Percentiles rank a stretch among this genome's conserved stretches.
Evolutionary conservation across 2,329 filamentous ascomycete species (phyloP).

Genomic region (Thelonectria discophora): DNA sequence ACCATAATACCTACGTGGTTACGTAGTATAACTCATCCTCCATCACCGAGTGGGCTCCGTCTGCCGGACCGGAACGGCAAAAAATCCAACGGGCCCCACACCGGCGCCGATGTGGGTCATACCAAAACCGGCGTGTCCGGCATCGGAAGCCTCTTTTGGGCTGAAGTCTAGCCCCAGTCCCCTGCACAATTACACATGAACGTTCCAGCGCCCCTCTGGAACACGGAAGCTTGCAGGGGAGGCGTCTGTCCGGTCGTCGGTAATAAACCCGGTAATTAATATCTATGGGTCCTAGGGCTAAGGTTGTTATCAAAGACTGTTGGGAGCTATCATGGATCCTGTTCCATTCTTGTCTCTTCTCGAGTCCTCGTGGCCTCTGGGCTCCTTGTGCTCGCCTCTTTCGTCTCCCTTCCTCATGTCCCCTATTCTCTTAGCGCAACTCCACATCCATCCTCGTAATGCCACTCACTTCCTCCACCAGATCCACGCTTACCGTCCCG

Average conservation of each 20-base stretch:
- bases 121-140: constrained; percentile 25
- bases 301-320: constrained; percentile 25
- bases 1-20: too few relatives aligned
- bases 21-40: too few relatives aligned
- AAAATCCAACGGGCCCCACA: constrained; percentile 13
- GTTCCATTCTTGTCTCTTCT: constrained; percentile 29
- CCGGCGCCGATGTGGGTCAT: constrained; percentile 36
- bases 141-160: constrained; percentile 33
- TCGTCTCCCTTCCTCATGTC: too few relatives aligned
- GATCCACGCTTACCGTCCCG: constrained; percentile 40
- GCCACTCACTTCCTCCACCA: constrained; percentile 49
- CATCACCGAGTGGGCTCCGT: too few relatives aligned
- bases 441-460: constrained; percentile 52
- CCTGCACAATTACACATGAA: constrained; percentile 29
- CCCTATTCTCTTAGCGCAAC: constrained; percentile 35
- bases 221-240: constrained; percentile 12
- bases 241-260: constrained; percentile 30
- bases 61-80: constrained; percentile 8
- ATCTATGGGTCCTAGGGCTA: constrained; percentile 25
- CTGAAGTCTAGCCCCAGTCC: constrained; percentile 25
- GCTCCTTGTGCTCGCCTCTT: not conserved
- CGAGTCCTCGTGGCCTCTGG: not conserved
- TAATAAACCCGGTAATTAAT: constrained; percentile 35
- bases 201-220: constrained; percentile 18
- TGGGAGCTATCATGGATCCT: constrained; percentile 19